Evolutionary conservation across 352 stramenopile species (phyloP).

Genomic region (Phytopythium helicoides): DNA sequence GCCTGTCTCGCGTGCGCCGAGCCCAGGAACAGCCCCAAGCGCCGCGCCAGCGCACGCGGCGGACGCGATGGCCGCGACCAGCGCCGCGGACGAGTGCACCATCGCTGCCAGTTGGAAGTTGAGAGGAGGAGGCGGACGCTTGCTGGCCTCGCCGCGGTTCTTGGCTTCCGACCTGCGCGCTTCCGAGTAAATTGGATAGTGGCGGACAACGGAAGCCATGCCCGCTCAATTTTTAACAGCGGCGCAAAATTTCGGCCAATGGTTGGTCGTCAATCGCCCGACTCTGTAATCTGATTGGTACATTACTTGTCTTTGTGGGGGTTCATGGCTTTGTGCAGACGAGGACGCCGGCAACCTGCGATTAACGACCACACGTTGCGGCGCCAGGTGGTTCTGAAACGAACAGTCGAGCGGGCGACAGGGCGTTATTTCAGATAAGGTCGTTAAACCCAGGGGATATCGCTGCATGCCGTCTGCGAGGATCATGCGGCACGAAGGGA

Average conservation of each 20-base stretch:
- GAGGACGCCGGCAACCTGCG: not conserved
- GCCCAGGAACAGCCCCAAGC: conserved; percentile 31
- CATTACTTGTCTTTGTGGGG: conserved; percentile 8
- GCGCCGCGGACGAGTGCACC: conserved; percentile 44
- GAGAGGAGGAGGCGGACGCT: not conserved
- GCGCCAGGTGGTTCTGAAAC: not conserved
- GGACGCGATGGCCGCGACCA: conserved; percentile 41
- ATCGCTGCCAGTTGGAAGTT: conserved; percentile 12
- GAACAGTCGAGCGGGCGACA: not conserved
- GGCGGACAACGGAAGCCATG: not conserved
- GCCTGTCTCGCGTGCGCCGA: conserved; percentile 3
- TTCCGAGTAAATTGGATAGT: conserved; percentile 5
- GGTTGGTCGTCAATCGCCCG: not conserved
- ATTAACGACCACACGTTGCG: conserved; percentile 1
- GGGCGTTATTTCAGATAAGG: not conserved
- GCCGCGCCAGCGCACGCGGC: conserved; percentile 40
- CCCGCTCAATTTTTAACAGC: no score
- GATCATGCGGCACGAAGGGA: not conserved
- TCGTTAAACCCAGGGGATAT: conserved; percentile 5
- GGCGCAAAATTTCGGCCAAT: conserved; percentile 3
- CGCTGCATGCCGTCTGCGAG: not conserved
- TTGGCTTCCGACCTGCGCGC: no score
- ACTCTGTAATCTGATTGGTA: conserved; percentile 4
- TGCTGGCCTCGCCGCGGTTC: not conserved
- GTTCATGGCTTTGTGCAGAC: conserved; percentile 6